Evolutionary conservation across 371 early-diverging fungal genomes (phyloP).

Genomic region (Mortierella sp.): DNA sequence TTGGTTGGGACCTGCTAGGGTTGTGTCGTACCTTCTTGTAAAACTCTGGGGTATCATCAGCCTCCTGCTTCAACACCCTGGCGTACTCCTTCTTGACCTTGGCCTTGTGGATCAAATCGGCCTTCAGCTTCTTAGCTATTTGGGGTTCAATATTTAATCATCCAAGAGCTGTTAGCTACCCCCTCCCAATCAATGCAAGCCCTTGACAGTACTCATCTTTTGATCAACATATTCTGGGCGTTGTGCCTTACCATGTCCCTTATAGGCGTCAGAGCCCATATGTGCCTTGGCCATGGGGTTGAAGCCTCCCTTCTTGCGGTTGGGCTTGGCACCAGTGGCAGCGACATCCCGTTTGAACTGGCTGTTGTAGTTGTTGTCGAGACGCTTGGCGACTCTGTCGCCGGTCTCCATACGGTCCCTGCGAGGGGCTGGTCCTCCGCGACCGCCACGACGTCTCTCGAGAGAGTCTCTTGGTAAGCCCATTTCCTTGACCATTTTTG

Average conservation of each 20-base stretch:
- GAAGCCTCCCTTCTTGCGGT: constrained; percentile 45
- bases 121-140: constrained; percentile 68
- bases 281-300: constrained; percentile 54
- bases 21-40: constrained; percentile 46
- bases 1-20: background rate
- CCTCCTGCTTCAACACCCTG: constrained; percentile 58
- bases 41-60: constrained; percentile 49
- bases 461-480: constrained; percentile 54
- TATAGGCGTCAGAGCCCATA: constrained; percentile 56
- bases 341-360: constrained; percentile 28
- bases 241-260: constrained; percentile 36
- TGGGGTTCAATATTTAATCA: background rate
- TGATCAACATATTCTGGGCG: background rate
- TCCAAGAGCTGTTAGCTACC: background rate
- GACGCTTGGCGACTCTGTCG: constrained; percentile 28
- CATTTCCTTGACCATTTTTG: constrained; percentile 32
- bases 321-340: background rate
- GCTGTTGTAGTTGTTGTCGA: constrained; percentile 45
- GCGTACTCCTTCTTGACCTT: constrained; percentile 72
- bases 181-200: no score
- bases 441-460: constrained; percentile 48
- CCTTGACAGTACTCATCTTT: no score
- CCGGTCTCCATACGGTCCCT: constrained; percentile 44
- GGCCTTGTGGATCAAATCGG: constrained; percentile 72
- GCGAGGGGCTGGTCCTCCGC: constrained; percentile 50